These are phyloP conservation scores for Arabidopsis suecica DNA, from an alignment of 345 rosid species.

Conservation along the genomic window DNA sequence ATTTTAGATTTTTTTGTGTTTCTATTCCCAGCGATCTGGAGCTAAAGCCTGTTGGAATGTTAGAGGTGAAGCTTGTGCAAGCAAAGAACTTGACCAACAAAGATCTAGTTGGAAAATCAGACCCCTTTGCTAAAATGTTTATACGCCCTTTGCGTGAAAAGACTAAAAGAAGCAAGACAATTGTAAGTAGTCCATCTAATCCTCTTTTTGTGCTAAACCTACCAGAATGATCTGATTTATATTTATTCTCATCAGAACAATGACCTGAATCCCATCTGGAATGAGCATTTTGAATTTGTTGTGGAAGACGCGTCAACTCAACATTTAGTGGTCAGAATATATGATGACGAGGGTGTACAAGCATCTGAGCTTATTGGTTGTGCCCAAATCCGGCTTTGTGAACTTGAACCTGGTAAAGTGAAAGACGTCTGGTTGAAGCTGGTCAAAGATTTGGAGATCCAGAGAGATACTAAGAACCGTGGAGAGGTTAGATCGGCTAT, in stretches of 20 bases:
- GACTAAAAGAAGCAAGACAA: slow-evolving; percentile 81
- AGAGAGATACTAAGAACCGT: slow-evolving; percentile 87
- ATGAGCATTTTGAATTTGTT: slow-evolving; percentile 90
- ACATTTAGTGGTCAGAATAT: slow-evolving; percentile 83
- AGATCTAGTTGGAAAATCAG: slow-evolving; percentile 95
- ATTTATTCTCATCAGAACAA: slow-evolving; percentile 64
- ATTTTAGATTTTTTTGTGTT: slow-evolving; percentile 28
- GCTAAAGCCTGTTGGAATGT: slow-evolving; percentile 84
- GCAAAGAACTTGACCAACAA: slow-evolving; percentile 92
- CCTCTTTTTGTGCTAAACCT: slow-evolving; percentile 9
- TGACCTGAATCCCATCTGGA: slow-evolving; percentile 97
- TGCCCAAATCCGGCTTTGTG: slow-evolving; percentile 73
- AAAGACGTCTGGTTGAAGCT: slow-evolving; percentile 98
- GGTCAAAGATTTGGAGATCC: slow-evolving; percentile 96
- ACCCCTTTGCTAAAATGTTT: slow-evolving; percentile 83
- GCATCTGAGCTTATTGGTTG: slow-evolving; percentile 90
- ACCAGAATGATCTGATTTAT: slow-evolving; percentile 29
- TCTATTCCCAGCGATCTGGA: slow-evolving; percentile 76
- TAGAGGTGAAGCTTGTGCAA: slow-evolving; percentile 99
- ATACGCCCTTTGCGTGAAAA: slow-evolving; percentile 83
- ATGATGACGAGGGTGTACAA: slow-evolving; percentile 94
- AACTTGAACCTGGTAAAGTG: slow-evolving; percentile 97
- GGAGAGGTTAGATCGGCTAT: slow-evolving; percentile 69
- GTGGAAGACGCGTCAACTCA: slow-evolving; percentile 93
- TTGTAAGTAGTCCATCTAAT: slow-evolving; percentile 56